Conservation (phyloP, 306 rosid genomes). For the Pyrus bretschneideri region DNA sequence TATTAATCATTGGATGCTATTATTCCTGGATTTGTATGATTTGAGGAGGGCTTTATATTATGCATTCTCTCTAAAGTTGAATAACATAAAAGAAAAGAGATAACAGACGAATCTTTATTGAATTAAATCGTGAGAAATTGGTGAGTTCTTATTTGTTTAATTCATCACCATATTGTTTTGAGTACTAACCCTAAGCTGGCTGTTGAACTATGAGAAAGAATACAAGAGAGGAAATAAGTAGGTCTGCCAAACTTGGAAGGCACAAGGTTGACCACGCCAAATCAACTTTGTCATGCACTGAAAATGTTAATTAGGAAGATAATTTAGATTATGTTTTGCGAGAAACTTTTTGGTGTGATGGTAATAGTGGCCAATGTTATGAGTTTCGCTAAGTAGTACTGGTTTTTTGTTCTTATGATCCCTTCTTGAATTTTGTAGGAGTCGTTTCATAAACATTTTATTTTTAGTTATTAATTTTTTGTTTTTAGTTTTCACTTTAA, state of each 20-base stretch:
- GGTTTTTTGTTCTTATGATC: too few relatives aligned
- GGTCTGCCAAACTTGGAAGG: slow-evolving; percentile 4
- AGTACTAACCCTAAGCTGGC: not conserved
- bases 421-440: too few relatives aligned
- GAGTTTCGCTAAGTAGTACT: too few relatives aligned
- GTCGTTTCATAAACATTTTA: too few relatives aligned
- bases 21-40: not conserved
- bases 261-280: not conserved
- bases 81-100: not conserved
- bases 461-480: too few relatives aligned
- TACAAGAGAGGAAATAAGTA: not conserved
- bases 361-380: too few relatives aligned
- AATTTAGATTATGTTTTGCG: not conserved
- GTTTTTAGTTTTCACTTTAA: too few relatives aligned
- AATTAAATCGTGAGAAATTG: not conserved
- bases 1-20: slow-evolving; percentile 10
- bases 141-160: not conserved
- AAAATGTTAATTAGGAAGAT: not conserved
- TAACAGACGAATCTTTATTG: slow-evolving; percentile 2
- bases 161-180: not conserved
- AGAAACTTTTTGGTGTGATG: too few relatives aligned
- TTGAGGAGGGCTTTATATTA: not conserved
- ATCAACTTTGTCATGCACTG: not conserved
- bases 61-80: not conserved
- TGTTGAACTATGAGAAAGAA: not conserved